Conservation (phyloP, 148 eudicot species). For the Rhododendron molle region DNA sequence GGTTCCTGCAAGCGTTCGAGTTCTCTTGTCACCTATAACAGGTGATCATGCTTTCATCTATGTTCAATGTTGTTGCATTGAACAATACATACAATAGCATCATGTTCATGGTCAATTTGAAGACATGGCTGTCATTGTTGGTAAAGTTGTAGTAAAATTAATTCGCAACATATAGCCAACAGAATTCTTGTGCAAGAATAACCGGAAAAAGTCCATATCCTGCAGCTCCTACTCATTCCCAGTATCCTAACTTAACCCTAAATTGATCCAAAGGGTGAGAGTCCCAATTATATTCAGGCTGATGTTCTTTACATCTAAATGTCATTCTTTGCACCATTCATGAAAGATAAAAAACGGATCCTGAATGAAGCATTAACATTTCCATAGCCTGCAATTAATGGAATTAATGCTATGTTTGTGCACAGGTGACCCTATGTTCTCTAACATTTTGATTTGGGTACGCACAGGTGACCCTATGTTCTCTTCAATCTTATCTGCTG, state of each 20-base stretch:
- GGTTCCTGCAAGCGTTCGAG: slow-evolving; percentile 64
- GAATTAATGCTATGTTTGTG: background rate
- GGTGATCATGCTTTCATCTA: slow-evolving; percentile 23
- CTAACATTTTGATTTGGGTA: background rate
- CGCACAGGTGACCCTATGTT: slow-evolving; percentile 18
- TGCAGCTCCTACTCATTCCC: background rate
- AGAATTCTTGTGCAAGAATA: background rate
- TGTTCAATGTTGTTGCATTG: background rate
- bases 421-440: slow-evolving; percentile 19
- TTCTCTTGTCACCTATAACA: slow-evolving; percentile 72
- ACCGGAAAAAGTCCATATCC: background rate
- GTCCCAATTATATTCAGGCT: background rate
- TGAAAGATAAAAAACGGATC: background rate
- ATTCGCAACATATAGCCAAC: background rate
- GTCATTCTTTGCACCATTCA: background rate
- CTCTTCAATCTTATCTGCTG: slow-evolving; percentile 45
- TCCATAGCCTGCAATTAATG: background rate
- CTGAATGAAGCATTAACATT: background rate
- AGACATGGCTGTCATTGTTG: no score
- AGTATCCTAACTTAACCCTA: background rate
- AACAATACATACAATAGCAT: background rate
- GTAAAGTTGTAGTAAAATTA: no score
- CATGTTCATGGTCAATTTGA: no score
- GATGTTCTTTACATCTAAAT: background rate
- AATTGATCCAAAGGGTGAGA: background rate